Evolutionary conservation across 2,329 filamentous ascomycete species (phyloP).

Genomic region (Colletotrichum navitas): DNA sequence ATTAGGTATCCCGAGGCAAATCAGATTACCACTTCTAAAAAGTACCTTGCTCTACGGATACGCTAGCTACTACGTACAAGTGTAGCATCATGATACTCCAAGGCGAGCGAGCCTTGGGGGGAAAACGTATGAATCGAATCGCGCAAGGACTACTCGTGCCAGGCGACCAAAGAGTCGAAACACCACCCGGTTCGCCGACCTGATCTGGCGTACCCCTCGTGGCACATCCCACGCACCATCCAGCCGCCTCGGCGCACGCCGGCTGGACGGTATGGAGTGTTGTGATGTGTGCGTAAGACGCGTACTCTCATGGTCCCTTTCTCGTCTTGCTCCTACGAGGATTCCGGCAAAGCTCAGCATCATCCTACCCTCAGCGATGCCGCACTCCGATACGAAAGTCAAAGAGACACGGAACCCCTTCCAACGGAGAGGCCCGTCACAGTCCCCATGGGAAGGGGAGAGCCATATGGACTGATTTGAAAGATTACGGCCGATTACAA

Average conservation of each 20-base stretch:
- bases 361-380: slow-evolving; percentile 5
- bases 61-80: not conserved
- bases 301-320: slow-evolving; percentile 20
- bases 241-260: slow-evolving; percentile 22
- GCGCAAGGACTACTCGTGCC: slow-evolving; percentile 1
- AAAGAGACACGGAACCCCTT: not conserved
- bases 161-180: slow-evolving; percentile 6
- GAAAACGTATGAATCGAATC: not conserved
- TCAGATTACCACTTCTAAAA: not conserved
- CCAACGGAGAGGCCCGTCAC: not conserved
- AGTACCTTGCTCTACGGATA: not conserved
- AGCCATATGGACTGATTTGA: no score
- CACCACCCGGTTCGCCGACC: slow-evolving; percentile 17
- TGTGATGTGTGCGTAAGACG: not conserved
- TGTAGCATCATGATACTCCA: not conserved
- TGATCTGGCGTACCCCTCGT: slow-evolving; percentile 14
- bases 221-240: not conserved
- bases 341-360: slow-evolving; percentile 14
- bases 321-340: not conserved
- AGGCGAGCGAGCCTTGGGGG: not conserved
- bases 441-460: not conserved
- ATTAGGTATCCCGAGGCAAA: slow-evolving; percentile 1
- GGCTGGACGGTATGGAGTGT: not conserved
- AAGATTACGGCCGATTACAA: not conserved
- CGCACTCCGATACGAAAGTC: slow-evolving; percentile 8